Evolutionary conservation across 768 basidiomycete species (phyloP).

Genomic region (Porphyrellus cyaneotinctus): DNA sequence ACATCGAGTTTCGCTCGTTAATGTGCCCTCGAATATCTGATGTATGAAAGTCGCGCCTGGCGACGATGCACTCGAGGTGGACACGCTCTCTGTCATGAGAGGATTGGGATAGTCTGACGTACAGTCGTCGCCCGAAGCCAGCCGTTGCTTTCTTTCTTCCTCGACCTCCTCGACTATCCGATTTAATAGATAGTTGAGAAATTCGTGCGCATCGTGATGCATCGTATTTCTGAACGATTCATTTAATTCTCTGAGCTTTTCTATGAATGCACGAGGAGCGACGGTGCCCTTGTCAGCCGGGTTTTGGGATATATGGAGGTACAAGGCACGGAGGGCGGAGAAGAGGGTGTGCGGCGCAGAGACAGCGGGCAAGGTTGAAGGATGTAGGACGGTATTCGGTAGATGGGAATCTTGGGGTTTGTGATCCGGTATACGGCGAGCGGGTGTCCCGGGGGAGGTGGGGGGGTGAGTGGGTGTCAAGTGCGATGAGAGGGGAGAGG

Average conservation of each 20-base stretch:
- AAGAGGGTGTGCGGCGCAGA: slow-evolving; percentile 72
- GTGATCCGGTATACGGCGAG: slow-evolving; percentile 58
- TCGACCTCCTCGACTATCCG: slow-evolving; percentile 91
- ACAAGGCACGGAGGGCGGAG: slow-evolving; percentile 91
- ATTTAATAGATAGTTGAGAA: slow-evolving; percentile 91
- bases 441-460: slow-evolving; percentile 28
- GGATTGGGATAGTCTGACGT: slow-evolving; percentile 31
- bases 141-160: slow-evolving; percentile 51
- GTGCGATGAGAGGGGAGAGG: slow-evolving; percentile 25
- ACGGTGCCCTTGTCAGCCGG: slow-evolving; percentile 80
- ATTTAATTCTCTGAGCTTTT: slow-evolving; percentile 90
- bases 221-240: slow-evolving; percentile 85
- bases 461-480: slow-evolving; percentile 17
- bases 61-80: slow-evolving; percentile 45
- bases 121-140: slow-evolving; percentile 60
- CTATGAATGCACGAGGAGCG: slow-evolving; percentile 86
- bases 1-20: slow-evolving; percentile 97
- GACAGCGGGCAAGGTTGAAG: slow-evolving; percentile 46
- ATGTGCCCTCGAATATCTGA: slow-evolving; percentile 83
- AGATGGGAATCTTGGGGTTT: slow-evolving; percentile 39
- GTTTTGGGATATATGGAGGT: slow-evolving; percentile 74
- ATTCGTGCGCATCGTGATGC: slow-evolving; percentile 99
- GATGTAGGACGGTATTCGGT: slow-evolving; percentile 23
- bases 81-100: slow-evolving; percentile 38
- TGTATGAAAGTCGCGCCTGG: slow-evolving; percentile 78